Conservation (phyloP, 192 early-diverging fungal species). For the Thoreauomyces humboldtii region DNA sequence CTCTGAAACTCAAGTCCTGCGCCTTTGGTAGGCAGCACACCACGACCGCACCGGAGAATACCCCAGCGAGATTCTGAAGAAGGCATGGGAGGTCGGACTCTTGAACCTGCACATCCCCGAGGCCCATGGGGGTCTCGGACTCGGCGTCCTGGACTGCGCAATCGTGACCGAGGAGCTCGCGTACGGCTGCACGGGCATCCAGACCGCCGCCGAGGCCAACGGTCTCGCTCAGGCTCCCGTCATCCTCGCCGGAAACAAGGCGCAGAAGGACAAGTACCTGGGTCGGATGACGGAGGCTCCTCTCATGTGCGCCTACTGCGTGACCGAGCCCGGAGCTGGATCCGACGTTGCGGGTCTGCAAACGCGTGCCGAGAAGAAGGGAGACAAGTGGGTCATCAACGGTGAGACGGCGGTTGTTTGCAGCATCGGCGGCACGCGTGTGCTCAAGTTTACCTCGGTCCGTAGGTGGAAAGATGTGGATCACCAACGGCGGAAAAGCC, state of each 20-base stretch:
- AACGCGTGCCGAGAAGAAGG: conserved; percentile 77
- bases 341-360: conserved; percentile 76
- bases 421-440: too few species aligned
- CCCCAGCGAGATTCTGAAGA: conserved; percentile 63
- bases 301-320: conserved; percentile 92
- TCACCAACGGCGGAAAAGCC: conserved; percentile 93
- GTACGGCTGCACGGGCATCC: conserved; percentile 92
- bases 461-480: conserved; percentile 95
- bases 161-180: conserved; percentile 90
- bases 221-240: conserved; percentile 88
- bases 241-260: conserved; percentile 81
- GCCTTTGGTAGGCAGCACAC: conserved; percentile 67
- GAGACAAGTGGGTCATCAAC: conserved; percentile 85
- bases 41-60: conserved; percentile 94
- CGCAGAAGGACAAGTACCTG: conserved; percentile 94
- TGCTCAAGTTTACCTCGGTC: too few species aligned
- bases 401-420: conserved; percentile 70
- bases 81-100: conserved; percentile 90
- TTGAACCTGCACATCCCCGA: conserved; percentile 88
- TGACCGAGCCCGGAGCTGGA: conserved; percentile 51
- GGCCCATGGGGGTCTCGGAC: conserved; percentile 81
- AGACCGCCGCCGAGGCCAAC: conserved; percentile 98
- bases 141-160: conserved; percentile 84
- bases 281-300: conserved; percentile 96
- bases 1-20: background rate